Percentiles rank a stretch among this genome's conserved stretches.
phyloP scores from a whole-genome alignment of 345 rosid genomes.

The Linum trigynum region DNA sequence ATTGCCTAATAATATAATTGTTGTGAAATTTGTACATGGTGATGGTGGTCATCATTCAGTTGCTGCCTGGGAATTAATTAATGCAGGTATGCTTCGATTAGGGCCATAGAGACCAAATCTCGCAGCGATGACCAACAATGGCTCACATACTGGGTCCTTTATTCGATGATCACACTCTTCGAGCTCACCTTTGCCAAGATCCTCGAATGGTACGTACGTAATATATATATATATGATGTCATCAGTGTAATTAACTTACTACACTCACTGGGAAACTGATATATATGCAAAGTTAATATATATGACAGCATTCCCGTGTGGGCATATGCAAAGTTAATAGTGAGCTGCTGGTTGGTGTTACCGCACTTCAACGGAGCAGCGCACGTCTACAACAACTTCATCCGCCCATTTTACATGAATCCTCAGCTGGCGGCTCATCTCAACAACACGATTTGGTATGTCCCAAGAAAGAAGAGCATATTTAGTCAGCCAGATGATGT shows the following conservation, averaged over 20 bases:
- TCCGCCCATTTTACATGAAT: conserved; percentile 22
- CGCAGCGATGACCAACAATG: conserved; percentile 61
- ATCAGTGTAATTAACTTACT: too few relatives aligned
- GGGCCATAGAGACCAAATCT: conserved; percentile 63
- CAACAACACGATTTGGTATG: conserved; percentile 16
- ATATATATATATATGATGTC: too few relatives aligned
- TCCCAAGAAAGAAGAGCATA: conserved; percentile 15
- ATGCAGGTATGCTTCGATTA: conserved; percentile 58
- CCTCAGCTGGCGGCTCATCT: conserved; percentile 8
- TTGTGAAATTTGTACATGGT: background rate
- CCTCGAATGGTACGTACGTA: conserved; percentile 57
- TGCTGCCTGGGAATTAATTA: conserved; percentile 1
- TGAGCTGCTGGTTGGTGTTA: conserved; percentile 24
- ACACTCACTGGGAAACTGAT: too few relatives aligned
- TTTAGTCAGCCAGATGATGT: conserved; percentile 22
- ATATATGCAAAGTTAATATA: too few relatives aligned
- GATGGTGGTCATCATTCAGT: too few relatives aligned
- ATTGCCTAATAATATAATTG: background rate
- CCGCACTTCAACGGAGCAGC: conserved; percentile 29
- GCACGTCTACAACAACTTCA: conserved; percentile 17
- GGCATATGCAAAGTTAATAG: conserved; percentile 16
- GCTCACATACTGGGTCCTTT: conserved; percentile 86
- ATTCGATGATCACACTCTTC: conserved; percentile 61
- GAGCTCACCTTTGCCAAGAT: conserved; percentile 62
- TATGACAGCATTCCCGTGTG: conserved; percentile 18